Conservation (phyloP, 345 rosid genomes). For the Hypericum androsaemum region DNA sequence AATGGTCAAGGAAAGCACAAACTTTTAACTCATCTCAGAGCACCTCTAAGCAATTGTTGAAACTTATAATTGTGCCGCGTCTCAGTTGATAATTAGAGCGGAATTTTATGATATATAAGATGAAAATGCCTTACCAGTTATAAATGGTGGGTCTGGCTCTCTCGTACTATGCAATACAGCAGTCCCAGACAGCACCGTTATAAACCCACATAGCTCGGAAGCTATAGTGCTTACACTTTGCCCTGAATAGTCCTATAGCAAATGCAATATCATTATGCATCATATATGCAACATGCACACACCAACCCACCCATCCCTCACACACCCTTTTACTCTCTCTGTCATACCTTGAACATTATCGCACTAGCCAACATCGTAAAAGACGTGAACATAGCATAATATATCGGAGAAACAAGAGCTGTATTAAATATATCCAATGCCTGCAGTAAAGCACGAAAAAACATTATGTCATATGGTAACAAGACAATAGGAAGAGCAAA, state of each 20-base stretch:
- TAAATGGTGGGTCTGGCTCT: slow-evolving; percentile 49
- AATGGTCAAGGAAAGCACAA: too few species aligned
- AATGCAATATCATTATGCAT: not conserved
- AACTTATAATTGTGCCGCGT: too few species aligned
- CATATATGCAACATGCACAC: too few species aligned
- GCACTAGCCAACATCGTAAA: slow-evolving; percentile 72
- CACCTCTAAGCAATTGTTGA: too few species aligned
- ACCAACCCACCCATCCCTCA: not conserved
- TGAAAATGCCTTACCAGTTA: slow-evolving; percentile 34
- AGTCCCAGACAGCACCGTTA: slow-evolving; percentile 67
- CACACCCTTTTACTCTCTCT: not conserved
- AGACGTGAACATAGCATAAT: slow-evolving; percentile 67
- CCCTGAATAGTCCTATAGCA: slow-evolving; percentile 55
- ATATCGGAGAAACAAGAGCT: slow-evolving; percentile 64
- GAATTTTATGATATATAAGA: too few species aligned
- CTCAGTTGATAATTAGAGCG: too few species aligned
- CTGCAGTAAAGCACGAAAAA: slow-evolving; percentile 24
- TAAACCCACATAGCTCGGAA: slow-evolving; percentile 68
- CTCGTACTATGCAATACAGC: slow-evolving; percentile 57
- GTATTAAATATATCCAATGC: slow-evolving; percentile 76
- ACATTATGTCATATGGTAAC: too few species aligned
- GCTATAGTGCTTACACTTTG: slow-evolving; percentile 66
- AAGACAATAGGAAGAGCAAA: too few species aligned
- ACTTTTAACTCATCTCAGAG: too few species aligned
- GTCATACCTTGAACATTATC: slow-evolving; percentile 69